Base-by-base conservation (phyloP, 2,329 filamentous ascomycete species). In the Phaeosphaeriaceae sp. region DNA sequence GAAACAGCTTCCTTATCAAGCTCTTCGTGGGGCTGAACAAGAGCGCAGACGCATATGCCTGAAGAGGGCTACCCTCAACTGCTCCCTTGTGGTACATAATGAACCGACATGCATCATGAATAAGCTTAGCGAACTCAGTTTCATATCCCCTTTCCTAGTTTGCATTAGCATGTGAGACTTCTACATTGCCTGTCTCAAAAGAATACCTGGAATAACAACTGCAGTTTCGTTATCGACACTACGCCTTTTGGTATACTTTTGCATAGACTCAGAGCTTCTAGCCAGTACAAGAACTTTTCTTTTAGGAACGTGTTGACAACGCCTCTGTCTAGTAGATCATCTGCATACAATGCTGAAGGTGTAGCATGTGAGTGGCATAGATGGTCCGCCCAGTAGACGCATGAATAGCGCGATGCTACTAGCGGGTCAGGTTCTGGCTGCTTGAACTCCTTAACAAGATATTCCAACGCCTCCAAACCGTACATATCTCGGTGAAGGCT, bases 41-140 rank as follows among this genome's bases (percentile, higher is more conserved):
- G n/a, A n/a, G n/a, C n/a, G n/a, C n/a, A 60, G 61, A 61, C 23
- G 37, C 45, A 46, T 68, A 67, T 42, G 46, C 16, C 34, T 69
- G 63, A 6, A 68, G 50, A 38, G 63, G 61, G n/a, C 13, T 46
- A 21, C 35, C 48, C 46, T 60, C 58, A 29, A 66, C 64, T 40
- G 33, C 36, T 17, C 20, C 13, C 28, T 54, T 57, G 46, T 60
- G 52, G 33, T 56, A 64, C 48, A 58, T 55, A 26, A 64, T 46
- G 40, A 70, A 67, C 39, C 54, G 50, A 6, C 18, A n/a, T n/a
- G n/a, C n/a, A n/a, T n/a, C n/a, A n/a, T n/a, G n/a, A n/a, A n/a
- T n/a, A n/a, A n/a, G n/a, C 38, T 43, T 9, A 36, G 16, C 2
- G 3, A 29, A n/a, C 4, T 37, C 9, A 6, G 5, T 12, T 18